Percentiles rank a stretch among this genome's conserved stretches.
Conservation (phyloP, 1,284 basidiomycete species). For the Trichosporon ovoides region DNA sequence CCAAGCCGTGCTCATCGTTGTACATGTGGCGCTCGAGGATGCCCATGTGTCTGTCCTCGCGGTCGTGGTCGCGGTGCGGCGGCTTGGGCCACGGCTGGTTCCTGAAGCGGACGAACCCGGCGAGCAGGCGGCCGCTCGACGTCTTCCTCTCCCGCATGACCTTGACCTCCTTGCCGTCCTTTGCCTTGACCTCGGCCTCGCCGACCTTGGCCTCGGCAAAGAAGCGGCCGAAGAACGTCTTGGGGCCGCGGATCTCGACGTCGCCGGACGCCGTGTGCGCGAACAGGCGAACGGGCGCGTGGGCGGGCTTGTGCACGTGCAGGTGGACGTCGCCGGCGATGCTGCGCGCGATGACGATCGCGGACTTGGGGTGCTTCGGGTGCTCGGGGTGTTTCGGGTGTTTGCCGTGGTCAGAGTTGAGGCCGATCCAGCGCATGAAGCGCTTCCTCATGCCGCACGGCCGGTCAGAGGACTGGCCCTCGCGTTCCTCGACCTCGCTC, state of each 20-base stretch:
- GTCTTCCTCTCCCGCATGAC: constrained; percentile 21
- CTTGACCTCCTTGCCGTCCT: constrained; percentile 22
- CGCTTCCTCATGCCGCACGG: not conserved
- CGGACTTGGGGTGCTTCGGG: constrained; percentile 11
- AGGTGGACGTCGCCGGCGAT: constrained; percentile 27
- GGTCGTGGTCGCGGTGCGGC: constrained; percentile 5
- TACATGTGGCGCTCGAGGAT: no score
- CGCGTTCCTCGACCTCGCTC: not conserved
- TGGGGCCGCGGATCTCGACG: constrained; percentile 32
- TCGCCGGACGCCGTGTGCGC: constrained; percentile 50
- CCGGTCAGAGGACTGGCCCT: not conserved
- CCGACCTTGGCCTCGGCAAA: constrained; percentile 24
- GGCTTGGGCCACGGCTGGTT: constrained; percentile 7
- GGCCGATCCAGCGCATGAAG: not conserved
- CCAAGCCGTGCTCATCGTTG: no score
- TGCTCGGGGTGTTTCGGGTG: constrained; percentile 19
- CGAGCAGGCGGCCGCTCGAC: constrained; percentile 22
- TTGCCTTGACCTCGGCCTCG: constrained; percentile 16
- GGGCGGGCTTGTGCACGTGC: constrained; percentile 21
- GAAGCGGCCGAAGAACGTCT: constrained; percentile 31
- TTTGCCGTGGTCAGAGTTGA: constrained; percentile 14
- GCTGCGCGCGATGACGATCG: constrained; percentile 27
- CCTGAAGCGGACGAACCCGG: constrained; percentile 25
- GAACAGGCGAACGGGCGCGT: constrained; percentile 42
- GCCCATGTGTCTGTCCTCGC: not conserved